Conservation (phyloP, 768 basidiomycete genomes). For the Hysterangium stoloniferum region DNA sequence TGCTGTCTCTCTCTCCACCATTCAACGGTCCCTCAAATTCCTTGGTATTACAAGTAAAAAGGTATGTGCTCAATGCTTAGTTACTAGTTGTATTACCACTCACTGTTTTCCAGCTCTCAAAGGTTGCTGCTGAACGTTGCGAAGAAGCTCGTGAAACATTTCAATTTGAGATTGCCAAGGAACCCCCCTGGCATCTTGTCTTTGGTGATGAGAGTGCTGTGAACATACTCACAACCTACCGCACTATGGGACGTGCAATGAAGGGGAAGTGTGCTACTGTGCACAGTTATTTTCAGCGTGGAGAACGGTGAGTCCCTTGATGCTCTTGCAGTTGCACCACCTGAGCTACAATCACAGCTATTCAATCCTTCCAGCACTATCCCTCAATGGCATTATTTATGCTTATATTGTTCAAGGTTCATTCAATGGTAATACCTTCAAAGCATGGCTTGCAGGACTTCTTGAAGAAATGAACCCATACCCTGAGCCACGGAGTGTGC, state of each 20-base stretch:
- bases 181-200: neutral
- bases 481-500: conserved; percentile 27
- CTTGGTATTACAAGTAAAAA: conserved; percentile 6
- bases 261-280: neutral
- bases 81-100: no score
- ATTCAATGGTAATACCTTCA: conserved; percentile 23
- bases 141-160: neutral
- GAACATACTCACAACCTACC: conserved; percentile 5
- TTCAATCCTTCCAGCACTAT: conserved; percentile 28
- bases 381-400: conserved; percentile 1
- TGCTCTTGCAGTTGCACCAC: neutral
- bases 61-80: neutral
- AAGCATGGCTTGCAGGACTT: conserved; percentile 25
- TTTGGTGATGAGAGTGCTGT: conserved; percentile 6
- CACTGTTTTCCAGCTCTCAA: conserved; percentile 1
- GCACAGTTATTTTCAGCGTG: conserved; percentile 6
- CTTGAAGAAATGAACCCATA: conserved; percentile 32
- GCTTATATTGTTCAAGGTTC: conserved; percentile 21
- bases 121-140: conserved; percentile 1
- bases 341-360: conserved; percentile 17
- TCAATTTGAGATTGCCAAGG: neutral
- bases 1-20: neutral
- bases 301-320: neutral
- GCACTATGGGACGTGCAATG: conserved; percentile 2
- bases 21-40: conserved; percentile 1